phyloP scores from a whole-genome alignment of 768 basidiomycete genomes.

The Leccinum boreale region DNA sequence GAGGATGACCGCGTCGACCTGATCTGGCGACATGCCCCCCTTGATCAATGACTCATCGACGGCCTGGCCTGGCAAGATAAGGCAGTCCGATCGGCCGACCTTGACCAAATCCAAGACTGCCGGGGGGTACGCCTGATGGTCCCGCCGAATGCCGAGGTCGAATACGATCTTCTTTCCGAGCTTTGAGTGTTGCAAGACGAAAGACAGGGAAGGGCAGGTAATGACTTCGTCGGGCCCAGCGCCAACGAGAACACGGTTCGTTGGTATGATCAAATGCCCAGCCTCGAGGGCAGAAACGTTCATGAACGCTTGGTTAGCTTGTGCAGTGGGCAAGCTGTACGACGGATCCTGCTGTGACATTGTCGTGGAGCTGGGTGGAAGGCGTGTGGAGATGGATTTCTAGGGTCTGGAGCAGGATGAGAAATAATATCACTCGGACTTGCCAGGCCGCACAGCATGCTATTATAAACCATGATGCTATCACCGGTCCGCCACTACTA shows the following conservation, averaged over 20 bases:
- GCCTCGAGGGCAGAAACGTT: conserved; percentile 55
- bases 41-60: conserved; percentile 45
- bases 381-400: background rate
- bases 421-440: background rate
- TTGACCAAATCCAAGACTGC: conserved; percentile 20
- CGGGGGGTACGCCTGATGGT: conserved; percentile 40
- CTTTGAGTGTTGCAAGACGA: conserved; percentile 47
- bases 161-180: conserved; percentile 42
- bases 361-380: background rate
- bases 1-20: conserved; percentile 42
- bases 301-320: conserved; percentile 45
- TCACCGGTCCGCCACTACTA: background rate
- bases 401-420: background rate
- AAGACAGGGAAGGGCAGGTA: conserved; percentile 31
- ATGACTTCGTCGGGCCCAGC: background rate
- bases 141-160: conserved; percentile 52
- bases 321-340: conserved; percentile 3
- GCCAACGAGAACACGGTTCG: background rate
- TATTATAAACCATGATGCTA: background rate
- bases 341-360: background rate
- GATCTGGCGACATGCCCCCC: conserved; percentile 42
- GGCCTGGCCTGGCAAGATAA: conserved; percentile 25
- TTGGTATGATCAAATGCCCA: conserved; percentile 25
- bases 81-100: conserved; percentile 1
- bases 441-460: background rate